A percentile compares a stretch with the other conserved stretches of the same genome.
Conservation (phyloP, 1,284 basidiomycete genomes). For the Fomitopsis pinicola region DNA sequence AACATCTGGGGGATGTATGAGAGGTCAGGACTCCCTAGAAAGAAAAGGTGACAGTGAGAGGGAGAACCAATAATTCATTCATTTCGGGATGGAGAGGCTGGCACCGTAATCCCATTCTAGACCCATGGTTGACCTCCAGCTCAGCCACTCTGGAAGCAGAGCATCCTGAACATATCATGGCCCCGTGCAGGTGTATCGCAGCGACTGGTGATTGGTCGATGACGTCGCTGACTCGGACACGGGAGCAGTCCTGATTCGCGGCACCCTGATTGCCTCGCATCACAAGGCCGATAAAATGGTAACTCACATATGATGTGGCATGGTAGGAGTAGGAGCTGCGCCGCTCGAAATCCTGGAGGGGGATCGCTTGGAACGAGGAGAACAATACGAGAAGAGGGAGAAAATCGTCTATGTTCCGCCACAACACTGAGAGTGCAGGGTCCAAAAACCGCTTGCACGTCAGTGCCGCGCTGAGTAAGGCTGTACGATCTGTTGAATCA, state of each 20-base stretch:
- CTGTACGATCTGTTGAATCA: neutral
- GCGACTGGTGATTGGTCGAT: too few species aligned
- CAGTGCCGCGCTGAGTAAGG: constrained; percentile 37
- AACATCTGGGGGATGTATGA: neutral
- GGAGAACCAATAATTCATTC: too few species aligned
- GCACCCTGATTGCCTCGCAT: too few species aligned
- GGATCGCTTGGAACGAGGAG: neutral
- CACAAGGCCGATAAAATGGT: too few species aligned
- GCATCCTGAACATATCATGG: too few species aligned
- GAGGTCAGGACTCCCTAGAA: neutral
- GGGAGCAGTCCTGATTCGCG: too few species aligned
- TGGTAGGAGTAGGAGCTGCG: neutral
- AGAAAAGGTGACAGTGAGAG: neutral
- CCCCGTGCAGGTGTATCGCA: too few species aligned
- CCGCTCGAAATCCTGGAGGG: neutral
- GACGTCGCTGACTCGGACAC: too few species aligned
- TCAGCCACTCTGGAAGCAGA: too few species aligned
- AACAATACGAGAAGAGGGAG: constrained; percentile 38
- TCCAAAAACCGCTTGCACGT: constrained; percentile 61
- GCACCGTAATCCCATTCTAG: too few species aligned
- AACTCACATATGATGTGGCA: neutral
- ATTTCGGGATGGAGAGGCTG: too few species aligned
- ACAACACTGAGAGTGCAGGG: constrained; percentile 58
- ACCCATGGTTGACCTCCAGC: too few species aligned
- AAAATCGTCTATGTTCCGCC: constrained; percentile 67